Evolutionary conservation across 2,329 filamentous ascomycete genomes (phyloP).

Genomic region (Colletotrichum destructivum): DNA sequence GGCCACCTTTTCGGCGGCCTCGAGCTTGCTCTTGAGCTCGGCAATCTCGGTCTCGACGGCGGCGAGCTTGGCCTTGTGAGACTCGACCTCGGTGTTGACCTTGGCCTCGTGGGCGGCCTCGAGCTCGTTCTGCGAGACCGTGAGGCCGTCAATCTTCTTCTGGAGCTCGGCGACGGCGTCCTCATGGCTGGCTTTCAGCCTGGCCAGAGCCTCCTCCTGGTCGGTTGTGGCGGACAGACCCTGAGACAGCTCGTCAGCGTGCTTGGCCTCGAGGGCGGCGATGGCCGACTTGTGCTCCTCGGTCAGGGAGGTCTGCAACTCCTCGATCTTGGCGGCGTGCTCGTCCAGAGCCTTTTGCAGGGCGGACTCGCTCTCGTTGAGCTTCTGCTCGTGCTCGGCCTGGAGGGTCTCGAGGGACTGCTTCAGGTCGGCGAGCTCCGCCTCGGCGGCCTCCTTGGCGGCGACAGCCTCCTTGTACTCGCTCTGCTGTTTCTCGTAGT

Average conservation of each 20-base stretch:
- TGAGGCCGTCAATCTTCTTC: slow-evolving; percentile 69
- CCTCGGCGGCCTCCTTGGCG: slow-evolving; percentile 64
- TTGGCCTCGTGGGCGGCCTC: slow-evolving; percentile 62
- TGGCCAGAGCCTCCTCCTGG: slow-evolving; percentile 65
- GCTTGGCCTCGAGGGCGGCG: slow-evolving; percentile 66
- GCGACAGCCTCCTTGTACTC: slow-evolving; percentile 64
- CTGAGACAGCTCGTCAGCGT: slow-evolving; percentile 65
- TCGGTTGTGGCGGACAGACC: slow-evolving; percentile 60
- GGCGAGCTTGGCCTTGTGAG: slow-evolving; percentile 62
- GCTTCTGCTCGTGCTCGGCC: slow-evolving; percentile 57
- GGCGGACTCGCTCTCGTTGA: slow-evolving; percentile 55
- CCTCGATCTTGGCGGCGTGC: slow-evolving; percentile 65
- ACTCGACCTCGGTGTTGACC: slow-evolving; percentile 61
- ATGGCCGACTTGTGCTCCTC: slow-evolving; percentile 67
- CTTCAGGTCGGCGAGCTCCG: slow-evolving; percentile 65
- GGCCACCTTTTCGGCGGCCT: slow-evolving; percentile 63
- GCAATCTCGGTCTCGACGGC: slow-evolving; percentile 67
- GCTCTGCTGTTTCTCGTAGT: slow-evolving; percentile 65
- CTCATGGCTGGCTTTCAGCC: slow-evolving; percentile 67
- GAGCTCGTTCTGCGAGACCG: slow-evolving; percentile 61
- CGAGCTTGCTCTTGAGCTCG: slow-evolving; percentile 64
- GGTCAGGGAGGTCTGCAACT: slow-evolving; percentile 64
- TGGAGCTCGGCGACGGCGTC: slow-evolving; percentile 64
- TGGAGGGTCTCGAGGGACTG: slow-evolving; percentile 64
- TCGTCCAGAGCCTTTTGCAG: slow-evolving; percentile 60